Conservation (phyloP, 2,329 filamentous ascomycete species). For the Talaromyces islandicus region DNA sequence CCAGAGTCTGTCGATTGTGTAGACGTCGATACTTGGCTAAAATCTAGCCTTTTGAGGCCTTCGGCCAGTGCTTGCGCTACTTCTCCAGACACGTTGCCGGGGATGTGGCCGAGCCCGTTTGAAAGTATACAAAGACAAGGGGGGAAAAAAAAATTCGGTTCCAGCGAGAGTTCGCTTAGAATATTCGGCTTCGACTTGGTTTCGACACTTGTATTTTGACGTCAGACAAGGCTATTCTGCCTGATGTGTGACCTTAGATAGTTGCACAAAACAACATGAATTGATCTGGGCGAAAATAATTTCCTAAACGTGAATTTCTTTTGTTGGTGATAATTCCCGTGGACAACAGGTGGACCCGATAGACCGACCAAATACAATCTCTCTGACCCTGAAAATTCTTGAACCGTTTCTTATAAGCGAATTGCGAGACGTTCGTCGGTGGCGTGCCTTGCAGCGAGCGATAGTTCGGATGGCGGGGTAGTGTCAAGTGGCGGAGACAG, state of each 20-base stretch:
- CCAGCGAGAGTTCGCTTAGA: neutral
- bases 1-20: conserved; percentile 33
- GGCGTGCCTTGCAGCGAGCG: neutral
- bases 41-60: conserved; percentile 43
- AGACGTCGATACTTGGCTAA: conserved; percentile 41
- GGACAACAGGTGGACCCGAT: neutral
- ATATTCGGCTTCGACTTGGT: neutral
- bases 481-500: conserved; percentile 6
- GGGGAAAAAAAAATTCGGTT: neutral
- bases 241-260: neutral
- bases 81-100: conserved; percentile 43
- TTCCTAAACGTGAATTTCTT: neutral
- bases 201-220: neutral
- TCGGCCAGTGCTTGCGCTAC: conserved; percentile 40
- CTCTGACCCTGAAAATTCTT: neutral
- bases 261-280: neutral
- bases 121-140: neutral
- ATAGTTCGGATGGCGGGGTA: conserved; percentile 9
- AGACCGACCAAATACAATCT: neutral
- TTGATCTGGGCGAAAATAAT: neutral
- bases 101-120: conserved; percentile 14
- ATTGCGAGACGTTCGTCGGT: neutral
- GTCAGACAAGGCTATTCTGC: neutral
- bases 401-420: neutral
- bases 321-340: neutral